Percentiles rank a stretch among this genome's conserved stretches.
These are phyloP conservation scores for Tillandsia fasciculata DNA, from an alignment of 176 grass and related monocot genomes.

Conservation along the genomic window DNA sequence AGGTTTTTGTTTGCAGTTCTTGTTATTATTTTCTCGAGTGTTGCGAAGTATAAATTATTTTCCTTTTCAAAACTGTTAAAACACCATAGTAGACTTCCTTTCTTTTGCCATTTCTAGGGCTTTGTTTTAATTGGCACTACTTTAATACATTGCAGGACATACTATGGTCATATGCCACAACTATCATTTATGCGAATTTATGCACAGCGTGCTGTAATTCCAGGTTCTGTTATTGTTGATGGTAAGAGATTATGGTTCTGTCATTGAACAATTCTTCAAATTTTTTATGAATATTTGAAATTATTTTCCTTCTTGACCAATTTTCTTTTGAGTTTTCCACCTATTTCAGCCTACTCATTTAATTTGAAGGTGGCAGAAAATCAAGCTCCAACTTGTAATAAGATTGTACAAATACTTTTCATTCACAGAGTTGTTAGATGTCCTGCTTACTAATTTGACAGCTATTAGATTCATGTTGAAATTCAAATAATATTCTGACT, in stretches of 20 bases:
- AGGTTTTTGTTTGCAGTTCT: background rate
- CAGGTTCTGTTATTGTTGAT: conserved; percentile 75
- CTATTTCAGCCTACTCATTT: too few species aligned
- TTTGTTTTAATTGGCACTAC: background rate
- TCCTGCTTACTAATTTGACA: too few species aligned
- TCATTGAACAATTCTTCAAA: background rate
- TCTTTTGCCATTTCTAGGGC: background rate
- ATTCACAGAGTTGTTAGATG: too few species aligned
- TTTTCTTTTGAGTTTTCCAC: background rate
- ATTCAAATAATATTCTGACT: too few species aligned
- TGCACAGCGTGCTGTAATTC: conserved; percentile 36
- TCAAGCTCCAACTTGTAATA: too few species aligned
- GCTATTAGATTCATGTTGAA: too few species aligned
- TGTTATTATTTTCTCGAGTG: background rate
- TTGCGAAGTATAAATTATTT: background rate
- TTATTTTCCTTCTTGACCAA: background rate
- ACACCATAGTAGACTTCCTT: conserved; percentile 2
- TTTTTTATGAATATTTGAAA: background rate
- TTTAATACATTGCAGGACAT: conserved; percentile 30
- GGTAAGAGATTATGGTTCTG: conserved; percentile 29
- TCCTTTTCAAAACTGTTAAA: background rate
- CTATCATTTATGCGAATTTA: conserved; percentile 75
- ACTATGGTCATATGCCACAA: conserved; percentile 30
- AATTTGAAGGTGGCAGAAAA: too few species aligned
- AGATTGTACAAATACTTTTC: too few species aligned